Conservation (phyloP, 108 stramenopile species). For the Cyclotella kingstonii region DNA sequence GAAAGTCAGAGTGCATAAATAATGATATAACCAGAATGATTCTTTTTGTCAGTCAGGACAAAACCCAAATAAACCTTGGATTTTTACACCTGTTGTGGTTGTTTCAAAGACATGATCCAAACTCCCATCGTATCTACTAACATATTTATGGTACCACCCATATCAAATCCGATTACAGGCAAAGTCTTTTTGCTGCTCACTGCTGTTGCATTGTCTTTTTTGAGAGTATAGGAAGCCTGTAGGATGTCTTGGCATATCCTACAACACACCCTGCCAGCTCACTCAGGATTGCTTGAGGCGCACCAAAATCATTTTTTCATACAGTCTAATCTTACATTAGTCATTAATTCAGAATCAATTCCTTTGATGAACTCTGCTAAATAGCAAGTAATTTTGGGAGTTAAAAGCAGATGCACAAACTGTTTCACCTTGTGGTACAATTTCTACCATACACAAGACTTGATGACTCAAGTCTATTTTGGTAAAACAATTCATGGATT, state of each 20-base stretch:
- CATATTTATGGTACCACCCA: constrained; percentile 99
- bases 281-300: constrained; percentile 92
- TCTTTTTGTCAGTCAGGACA: background rate
- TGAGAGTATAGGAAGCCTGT: too few species aligned
- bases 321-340: constrained; percentile 82
- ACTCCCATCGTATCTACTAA: constrained; percentile 83
- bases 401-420: constrained; percentile 96
- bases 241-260: constrained; percentile 96
- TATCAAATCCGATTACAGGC: constrained; percentile 98
- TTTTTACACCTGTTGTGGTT: constrained; percentile 93
- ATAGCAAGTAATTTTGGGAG: constrained; percentile 91
- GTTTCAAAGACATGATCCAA: constrained; percentile 97
- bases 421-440: constrained; percentile 92
- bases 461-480: constrained; percentile 86
- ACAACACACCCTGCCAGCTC: constrained; percentile 96
- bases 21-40: background rate
- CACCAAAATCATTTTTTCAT: constrained; percentile 97
- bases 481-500: constrained; percentile 80
- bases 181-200: constrained; percentile 40
- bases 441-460: constrained; percentile 95
- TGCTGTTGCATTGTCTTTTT: too few species aligned
- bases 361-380: constrained; percentile 81
- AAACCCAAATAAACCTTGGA: constrained; percentile 65
- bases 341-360: constrained; percentile 78
- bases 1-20: background rate